Base-by-base conservation (phyloP, 192 early-diverging fungal genomes). In the Spinellus fusiger region DNA sequence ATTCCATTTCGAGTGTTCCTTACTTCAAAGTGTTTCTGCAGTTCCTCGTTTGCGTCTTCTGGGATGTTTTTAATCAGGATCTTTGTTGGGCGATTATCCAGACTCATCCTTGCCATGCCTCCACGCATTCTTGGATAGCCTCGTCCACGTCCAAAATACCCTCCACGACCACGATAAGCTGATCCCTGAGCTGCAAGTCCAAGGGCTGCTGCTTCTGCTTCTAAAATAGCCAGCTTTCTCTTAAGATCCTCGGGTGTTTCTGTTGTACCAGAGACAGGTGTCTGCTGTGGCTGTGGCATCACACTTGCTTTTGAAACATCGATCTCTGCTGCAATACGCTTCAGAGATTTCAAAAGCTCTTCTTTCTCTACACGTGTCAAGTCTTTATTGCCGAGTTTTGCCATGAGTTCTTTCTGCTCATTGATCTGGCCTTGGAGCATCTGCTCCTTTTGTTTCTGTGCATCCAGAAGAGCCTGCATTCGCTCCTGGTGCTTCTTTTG, bases 1-100 rank as follows among this genome's bases (percentile, higher is more conserved):
- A 25, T 44, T 58, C 7, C 29, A 15, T 46, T n/a, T 32, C 4
- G n/a, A 47, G 8, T 3, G 22, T 25, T 25, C 5, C 48, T 48
- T 76, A 89, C 87, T 77, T 88, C 80, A 56, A 90, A 86, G 49
- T 90, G 84, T 40, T 59, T 56, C 50, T 75, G 73, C n/a, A 91
- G 51, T 9, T 68, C 63, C 29, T 75, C 31, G 28, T 22, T 76
- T 26, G 78, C 68, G 0, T 64, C 59, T 29, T 68, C 52, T 10
- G 72, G 74, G 4, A 84, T 61, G n/a, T 81, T 75, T 44, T 86
- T 78, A 18, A 91, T 61, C 49, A 79, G 62, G 18, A 91, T 48
- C 64, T 84, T 90, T 26, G 85, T 85, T 1, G 89, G 68, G 9
- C 89, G 80, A 57, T 91, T 86, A 70, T 91, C 89, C 23, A 91